A percentile compares a stretch with the other conserved stretches of the same genome.
Conservation (phyloP, 768 basidiomycete species). For the Russula ochroleuca region DNA sequence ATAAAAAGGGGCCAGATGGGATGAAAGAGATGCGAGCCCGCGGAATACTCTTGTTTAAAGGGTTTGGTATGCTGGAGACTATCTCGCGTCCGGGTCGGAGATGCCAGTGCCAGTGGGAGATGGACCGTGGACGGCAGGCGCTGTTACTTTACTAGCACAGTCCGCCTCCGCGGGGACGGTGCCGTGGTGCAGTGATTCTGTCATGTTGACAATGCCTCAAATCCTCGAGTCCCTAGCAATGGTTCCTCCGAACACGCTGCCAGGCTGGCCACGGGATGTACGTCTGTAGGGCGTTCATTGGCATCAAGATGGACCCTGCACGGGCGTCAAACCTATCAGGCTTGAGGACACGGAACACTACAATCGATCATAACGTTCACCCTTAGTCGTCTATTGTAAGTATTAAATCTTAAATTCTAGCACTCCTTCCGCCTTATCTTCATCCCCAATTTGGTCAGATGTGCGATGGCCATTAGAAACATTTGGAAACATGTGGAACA, state of each 20-base stretch:
- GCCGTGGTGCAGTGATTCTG: not conserved
- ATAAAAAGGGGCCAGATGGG: not conserved
- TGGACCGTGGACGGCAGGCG: no score
- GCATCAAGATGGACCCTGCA: not conserved
- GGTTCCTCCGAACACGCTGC: not conserved
- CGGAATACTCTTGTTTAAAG: not conserved
- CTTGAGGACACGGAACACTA: not conserved
- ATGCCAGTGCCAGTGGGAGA: no score
- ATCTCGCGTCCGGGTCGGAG: no score
- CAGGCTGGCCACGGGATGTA: not conserved
- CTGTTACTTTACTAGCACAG: no score
- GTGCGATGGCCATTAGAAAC: not conserved
- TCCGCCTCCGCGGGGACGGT: no score
- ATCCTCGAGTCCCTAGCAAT: not conserved
- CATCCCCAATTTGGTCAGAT: not conserved
- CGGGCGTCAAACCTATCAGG: not conserved
- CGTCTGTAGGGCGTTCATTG: not conserved
- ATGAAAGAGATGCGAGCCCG: not conserved
- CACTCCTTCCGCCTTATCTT: not conserved
- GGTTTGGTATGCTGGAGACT: not conserved
- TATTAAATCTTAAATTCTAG: not conserved
- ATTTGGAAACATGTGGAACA: not conserved
- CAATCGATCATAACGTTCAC: not conserved
- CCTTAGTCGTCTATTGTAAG: not conserved
- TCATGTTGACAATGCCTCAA: no score